Conservation (phyloP, 2,329 filamentous ascomycete species). For the Penicillium hordei region DNA sequence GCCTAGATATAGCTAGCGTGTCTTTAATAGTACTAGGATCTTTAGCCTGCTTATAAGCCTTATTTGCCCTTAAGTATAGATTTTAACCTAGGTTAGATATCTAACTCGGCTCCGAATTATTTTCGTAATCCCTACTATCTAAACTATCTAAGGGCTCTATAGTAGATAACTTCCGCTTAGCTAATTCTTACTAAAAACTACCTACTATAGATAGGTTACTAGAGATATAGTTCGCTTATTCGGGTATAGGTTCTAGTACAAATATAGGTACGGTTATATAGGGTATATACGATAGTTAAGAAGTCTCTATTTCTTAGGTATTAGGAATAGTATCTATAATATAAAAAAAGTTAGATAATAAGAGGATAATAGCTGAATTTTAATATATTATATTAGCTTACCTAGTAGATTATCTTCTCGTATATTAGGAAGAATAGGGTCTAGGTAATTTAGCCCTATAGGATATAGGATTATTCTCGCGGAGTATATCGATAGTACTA, state of each 20-base stretch:
- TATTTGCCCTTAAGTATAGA: neutral
- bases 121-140: neutral
- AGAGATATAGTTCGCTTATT: constrained; percentile 10
- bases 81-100: neutral
- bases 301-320: constrained; percentile 14
- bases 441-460: neutral
- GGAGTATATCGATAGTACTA: neutral
- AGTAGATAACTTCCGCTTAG: neutral
- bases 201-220: constrained; percentile 4
- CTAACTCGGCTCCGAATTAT: neutral
- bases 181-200: constrained; percentile 9
- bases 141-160: neutral
- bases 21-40: neutral
- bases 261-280: constrained; percentile 4
- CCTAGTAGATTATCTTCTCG: constrained; percentile 6
- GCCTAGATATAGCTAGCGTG: neutral
- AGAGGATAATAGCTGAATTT: constrained; percentile 8
- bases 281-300: constrained; percentile 6
- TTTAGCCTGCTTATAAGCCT: neutral
- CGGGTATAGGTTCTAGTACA: constrained; percentile 9
- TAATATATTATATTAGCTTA: constrained; percentile 8
- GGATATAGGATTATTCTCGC: neutral
- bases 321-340: constrained; percentile 8
- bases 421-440: constrained; percentile 3
- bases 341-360: constrained; percentile 11